Evolutionary conservation across 2,329 filamentous ascomycete genomes (phyloP), one percentile per base, ranked within the genome.

Genomic region (Lecanicillium sp.): DNA sequence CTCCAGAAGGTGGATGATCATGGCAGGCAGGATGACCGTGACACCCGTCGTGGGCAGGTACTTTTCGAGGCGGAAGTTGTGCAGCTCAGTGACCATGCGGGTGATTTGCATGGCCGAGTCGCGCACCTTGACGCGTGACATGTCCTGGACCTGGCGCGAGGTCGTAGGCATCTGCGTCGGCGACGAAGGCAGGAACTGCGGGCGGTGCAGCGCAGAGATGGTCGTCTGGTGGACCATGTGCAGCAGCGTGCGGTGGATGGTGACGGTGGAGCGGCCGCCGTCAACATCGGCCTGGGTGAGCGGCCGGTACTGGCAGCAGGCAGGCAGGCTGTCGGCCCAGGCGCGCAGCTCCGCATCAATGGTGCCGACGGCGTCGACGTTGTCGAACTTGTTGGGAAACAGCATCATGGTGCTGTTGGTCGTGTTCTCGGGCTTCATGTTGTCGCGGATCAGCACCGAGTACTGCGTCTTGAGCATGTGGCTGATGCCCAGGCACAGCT

Each of bases 201-300:
- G 91, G 24, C 91, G 83, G 64, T 96, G 90, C 15, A 97, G 75
- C 3, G 91, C 91, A 44, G 89, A 95, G 15, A 94, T 77, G 1
- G 90, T 94, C 2, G 91, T 94, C 64, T 90, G 87, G 66, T 94
- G 95, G 2, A 95, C 83, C 85, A 96, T 94, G 65, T 95, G 89
- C 29, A 97, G 72, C 17, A 96, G 74, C n/a, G 87, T 87, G 40
- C 87, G 80, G 62, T 95, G 89, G 3, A 95, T 72, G 0, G 75
- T 75, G 43, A 81, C 58, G 7, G 78, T 79, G 4, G 80, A 73
- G 32, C 75, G 74, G 27, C 82, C 83, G 15, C 81, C 74, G 44
- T 78, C 73, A 42, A 80, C 65, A 51, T 83, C 83, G 49, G 73
- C 61, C 11, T 70, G 66, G 27, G 70, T 74, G 17, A 81, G 65